These are phyloP conservation scores for Citrus maxima DNA, from an alignment of 345 rosid species.

Conservation along the genomic window DNA sequence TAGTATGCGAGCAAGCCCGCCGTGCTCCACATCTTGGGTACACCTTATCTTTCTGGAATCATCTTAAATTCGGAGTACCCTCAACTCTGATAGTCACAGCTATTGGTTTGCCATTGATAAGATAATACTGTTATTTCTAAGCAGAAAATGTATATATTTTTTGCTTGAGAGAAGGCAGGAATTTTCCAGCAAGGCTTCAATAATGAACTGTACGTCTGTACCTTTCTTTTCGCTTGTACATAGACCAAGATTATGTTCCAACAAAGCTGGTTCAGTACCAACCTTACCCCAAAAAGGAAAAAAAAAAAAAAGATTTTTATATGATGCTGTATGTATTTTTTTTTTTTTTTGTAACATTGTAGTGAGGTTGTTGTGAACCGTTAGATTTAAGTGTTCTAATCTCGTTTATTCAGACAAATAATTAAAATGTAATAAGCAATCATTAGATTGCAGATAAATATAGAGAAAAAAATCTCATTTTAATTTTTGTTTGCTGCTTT, in stretches of 20 bases:
- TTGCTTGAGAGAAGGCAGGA: background rate
- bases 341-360: no score
- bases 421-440: no score
- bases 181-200: background rate
- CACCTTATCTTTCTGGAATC: slow-evolving; percentile 66
- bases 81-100: slow-evolving; percentile 69
- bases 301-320: no score
- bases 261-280: background rate
- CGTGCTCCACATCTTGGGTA: slow-evolving; percentile 46
- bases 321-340: no score
- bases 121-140: slow-evolving; percentile 14
- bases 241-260: background rate
- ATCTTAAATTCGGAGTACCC: slow-evolving; percentile 74
- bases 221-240: background rate
- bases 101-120: slow-evolving; percentile 54
- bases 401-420: no score
- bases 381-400: no score
- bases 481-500: no score
- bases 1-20: slow-evolving; percentile 83
- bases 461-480: no score
- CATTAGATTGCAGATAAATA: no score
- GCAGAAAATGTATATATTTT: background rate
- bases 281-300: background rate
- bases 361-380: no score
- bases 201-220: background rate